Evolutionary conservation across 352 stramenopile genomes (phyloP).

Genomic region (Phytophthora parvispora): DNA sequence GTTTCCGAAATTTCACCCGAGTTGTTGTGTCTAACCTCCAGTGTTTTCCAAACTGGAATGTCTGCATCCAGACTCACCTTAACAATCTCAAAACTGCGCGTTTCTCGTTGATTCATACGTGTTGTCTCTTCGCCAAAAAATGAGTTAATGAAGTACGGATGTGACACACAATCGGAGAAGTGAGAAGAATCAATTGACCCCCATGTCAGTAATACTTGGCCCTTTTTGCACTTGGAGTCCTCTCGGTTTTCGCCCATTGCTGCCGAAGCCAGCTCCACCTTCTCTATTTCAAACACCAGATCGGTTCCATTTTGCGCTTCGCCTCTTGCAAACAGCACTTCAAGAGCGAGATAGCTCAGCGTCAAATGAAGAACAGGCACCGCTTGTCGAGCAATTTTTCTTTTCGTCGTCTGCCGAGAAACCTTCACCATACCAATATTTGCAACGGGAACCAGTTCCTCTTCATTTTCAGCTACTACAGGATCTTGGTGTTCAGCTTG

Average conservation of each 20-base stretch:
- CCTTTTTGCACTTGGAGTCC: slow-evolving; percentile 45
- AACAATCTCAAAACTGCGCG: slow-evolving; percentile 75
- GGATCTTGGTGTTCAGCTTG: slow-evolving; percentile 16
- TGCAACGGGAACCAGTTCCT: slow-evolving; percentile 83
- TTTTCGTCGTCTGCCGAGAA: slow-evolving; percentile 44
- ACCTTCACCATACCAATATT: slow-evolving; percentile 87
- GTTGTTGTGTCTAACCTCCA: slow-evolving; percentile 26
- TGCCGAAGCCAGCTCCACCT: slow-evolving; percentile 58
- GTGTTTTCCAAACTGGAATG: slow-evolving; percentile 75
- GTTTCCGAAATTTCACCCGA: slow-evolving; percentile 13
- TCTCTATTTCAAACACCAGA: slow-evolving; percentile 81
- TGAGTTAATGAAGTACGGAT: slow-evolving; percentile 81
- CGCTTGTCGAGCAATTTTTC: slow-evolving; percentile 67
- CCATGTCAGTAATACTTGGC: slow-evolving; percentile 50
- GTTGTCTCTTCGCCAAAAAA: slow-evolving; percentile 74
- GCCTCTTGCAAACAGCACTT: slow-evolving; percentile 47
- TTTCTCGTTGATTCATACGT: slow-evolving; percentile 53
- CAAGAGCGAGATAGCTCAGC: slow-evolving; percentile 63
- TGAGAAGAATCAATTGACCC: slow-evolving; percentile 46
- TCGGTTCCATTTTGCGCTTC: slow-evolving; percentile 44
- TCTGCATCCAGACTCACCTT: slow-evolving; percentile 73
- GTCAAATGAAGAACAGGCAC: slow-evolving; percentile 63
- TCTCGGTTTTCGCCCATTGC: slow-evolving; percentile 29
- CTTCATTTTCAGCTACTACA: slow-evolving; percentile 19
- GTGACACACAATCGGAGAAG: slow-evolving; percentile 68